Base-by-base conservation (phyloP, 495 filamentous ascomycete species). In the Choiromyces venosus region DNA sequence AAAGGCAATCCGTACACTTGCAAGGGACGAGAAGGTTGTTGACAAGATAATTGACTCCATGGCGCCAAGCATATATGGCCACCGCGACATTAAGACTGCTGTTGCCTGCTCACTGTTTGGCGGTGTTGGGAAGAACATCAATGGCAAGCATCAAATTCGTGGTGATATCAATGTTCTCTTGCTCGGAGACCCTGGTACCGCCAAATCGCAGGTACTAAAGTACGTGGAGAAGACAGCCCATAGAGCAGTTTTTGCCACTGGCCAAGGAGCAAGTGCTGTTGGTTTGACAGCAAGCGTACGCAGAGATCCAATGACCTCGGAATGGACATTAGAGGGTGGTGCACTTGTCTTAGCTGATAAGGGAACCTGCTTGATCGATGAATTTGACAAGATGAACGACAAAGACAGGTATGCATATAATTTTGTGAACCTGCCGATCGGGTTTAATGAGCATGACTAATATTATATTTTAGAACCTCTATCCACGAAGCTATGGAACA, bases 351-450 rank as follows among this genome's bases (percentile, higher is more conserved):
- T 99, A 44, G 96, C 96, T 37, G 96, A 99, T 83, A 90, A 92
- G 73, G 96, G 96, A 64, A 96, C 92, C 44, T 99, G 96, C 81
- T 86, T 99, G 39, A 99, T 99, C 78, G 96, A 99, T 82, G 96
- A 99, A 83, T 99, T 99, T 83, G 96, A 99, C 87, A 99, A 99
- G 87, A 99, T 99, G 96, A 99, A 99, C 83, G 96, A 99, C 82
- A 93, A 98, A 79, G 96, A 99, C 82, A 83, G 75, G 75, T 77
- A 66, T 77, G n/a, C 37, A 39, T 37, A 14, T 14, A 4, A 72
- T 69, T 38, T 42, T 9, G 37, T 18, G 12, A 61, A 16, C 52
- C 12, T 5, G 25, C 25, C 5, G 33, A 29, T 33, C 25, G 25
- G 12, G 25, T 4, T 29, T 4, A 61, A 61, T 61, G 52, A 6